A percentile compares a stretch with the other conserved stretches of the same genome.
Evolutionary conservation across 2,329 filamentous ascomycete genomes (phyloP).

Genomic region (Sporothrix brunneoviolacea): DNA sequence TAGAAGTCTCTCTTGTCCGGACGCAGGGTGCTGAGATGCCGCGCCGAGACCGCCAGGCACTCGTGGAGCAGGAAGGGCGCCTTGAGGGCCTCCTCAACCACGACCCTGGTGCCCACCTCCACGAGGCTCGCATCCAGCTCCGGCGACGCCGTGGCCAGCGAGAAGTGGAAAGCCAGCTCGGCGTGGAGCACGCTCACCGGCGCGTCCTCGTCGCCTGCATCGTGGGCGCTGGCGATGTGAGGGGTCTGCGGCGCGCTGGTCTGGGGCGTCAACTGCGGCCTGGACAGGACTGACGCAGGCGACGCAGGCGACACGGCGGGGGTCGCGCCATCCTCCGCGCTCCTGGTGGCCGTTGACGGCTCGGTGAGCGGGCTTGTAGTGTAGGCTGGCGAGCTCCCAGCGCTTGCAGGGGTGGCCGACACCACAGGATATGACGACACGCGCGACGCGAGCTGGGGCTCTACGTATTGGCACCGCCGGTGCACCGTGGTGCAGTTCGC

Average conservation of each 20-base stretch:
- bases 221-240: conserved; percentile 2
- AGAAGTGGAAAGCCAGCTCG: conserved; percentile 24
- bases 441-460: conserved; percentile 1
- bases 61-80: conserved; percentile 34
- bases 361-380: conserved; percentile 1
- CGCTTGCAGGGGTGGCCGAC: neutral
- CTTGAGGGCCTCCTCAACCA: conserved; percentile 19
- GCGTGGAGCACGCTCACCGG: conserved; percentile 23
- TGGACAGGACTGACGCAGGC: conserved; percentile 1
- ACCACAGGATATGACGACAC: neutral
- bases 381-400: conserved; percentile 11
- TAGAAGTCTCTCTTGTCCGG: conserved; percentile 22
- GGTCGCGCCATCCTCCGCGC: neutral
- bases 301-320: conserved; percentile 2
- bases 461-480: conserved; percentile 21
- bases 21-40: conserved; percentile 29
- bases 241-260: conserved; percentile 6
- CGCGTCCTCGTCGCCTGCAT: conserved; percentile 3
- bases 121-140: conserved; percentile 15
- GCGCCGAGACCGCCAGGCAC: conserved; percentile 31
- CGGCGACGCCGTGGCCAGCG: conserved; percentile 13
- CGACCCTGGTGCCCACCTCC: conserved; percentile 13
- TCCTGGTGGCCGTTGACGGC: conserved; percentile 5
- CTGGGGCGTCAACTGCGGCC: conserved; percentile 3
- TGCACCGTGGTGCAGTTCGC: conserved; percentile 26